Conservation (phyloP, 2,329 filamentous ascomycete genomes). For the Pseudocercospora fijiensis region DNA sequence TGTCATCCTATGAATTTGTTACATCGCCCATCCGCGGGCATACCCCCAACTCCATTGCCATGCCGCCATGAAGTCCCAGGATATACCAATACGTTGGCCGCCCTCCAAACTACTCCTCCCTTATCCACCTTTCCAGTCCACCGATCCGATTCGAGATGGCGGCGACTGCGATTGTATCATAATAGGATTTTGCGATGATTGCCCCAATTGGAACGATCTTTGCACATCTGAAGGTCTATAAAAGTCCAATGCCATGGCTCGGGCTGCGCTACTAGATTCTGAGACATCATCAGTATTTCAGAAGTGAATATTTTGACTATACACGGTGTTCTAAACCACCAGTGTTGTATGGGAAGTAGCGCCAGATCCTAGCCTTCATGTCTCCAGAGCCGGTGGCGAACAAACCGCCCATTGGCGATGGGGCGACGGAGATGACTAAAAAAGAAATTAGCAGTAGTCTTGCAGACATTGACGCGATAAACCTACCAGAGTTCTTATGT, state of each 20-base stretch:
- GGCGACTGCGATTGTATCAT: neutral
- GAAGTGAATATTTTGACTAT: neutral
- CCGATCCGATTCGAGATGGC: neutral
- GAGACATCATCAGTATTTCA: conserved; percentile 6
- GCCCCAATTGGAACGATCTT: neutral
- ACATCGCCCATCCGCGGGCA: neutral
- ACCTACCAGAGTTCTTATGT: conserved; percentile 86
- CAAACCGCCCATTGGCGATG: conserved; percentile 80
- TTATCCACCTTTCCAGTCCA: neutral
- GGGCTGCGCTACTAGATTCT: neutral
- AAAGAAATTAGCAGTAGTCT: conserved; percentile 3
- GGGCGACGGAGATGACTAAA: conserved; percentile 89
- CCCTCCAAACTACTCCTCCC: neutral
- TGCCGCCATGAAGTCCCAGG: neutral
- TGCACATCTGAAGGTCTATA: neutral
- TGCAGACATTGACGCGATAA: neutral
- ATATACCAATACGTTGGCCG: neutral
- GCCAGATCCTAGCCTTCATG: conserved; percentile 97
- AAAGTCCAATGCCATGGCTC: neutral
- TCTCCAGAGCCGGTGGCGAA: conserved; percentile 97
- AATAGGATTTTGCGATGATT: neutral
- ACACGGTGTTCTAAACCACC: neutral
- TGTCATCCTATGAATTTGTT: neutral
- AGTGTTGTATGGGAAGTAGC: conserved; percentile 52
- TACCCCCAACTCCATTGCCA: neutral